Evolutionary conservation across 768 basidiomycete genomes (phyloP).

Genomic region (Tulasnella sp.): DNA sequence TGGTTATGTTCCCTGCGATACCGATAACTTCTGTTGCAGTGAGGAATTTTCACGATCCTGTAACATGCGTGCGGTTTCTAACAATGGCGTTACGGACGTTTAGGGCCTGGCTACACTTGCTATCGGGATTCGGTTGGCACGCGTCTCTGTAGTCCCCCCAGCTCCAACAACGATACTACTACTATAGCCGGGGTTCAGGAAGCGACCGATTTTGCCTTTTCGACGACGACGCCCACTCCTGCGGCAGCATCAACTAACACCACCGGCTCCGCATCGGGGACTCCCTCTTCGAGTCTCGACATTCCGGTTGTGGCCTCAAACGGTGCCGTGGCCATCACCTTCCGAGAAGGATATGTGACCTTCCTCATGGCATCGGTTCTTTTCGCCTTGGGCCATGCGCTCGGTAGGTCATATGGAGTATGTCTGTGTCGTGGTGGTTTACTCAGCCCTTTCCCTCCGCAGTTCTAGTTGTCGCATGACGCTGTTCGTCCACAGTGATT

Average conservation of each 20-base stretch:
- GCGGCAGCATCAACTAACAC: neutral
- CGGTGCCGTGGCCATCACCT: neutral
- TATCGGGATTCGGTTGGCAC: neutral
- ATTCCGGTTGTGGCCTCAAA: neutral
- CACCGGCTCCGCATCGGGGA: neutral
- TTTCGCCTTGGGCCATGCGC: neutral
- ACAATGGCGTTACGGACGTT: neutral
- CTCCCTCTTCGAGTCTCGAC: neutral
- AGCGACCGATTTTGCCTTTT: no score
- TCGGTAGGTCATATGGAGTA: neutral
- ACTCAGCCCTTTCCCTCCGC: neutral
- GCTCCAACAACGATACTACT: neutral
- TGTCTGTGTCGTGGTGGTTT: no score
- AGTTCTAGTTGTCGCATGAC: neutral
- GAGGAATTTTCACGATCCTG: neutral
- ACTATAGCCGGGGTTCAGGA: neutral
- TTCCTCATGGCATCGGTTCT: neutral
- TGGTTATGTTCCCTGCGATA: conserved; percentile 8
- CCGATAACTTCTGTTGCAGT: conserved; percentile 18
- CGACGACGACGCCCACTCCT: neutral
- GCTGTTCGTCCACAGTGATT: neutral
- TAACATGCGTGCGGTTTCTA: neutral
- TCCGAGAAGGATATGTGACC: neutral
- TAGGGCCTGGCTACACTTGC: neutral
- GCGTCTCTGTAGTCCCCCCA: neutral